Base-by-base conservation (phyloP, 352 stramenopile species). In the Phytophthora aleatoria region DNA sequence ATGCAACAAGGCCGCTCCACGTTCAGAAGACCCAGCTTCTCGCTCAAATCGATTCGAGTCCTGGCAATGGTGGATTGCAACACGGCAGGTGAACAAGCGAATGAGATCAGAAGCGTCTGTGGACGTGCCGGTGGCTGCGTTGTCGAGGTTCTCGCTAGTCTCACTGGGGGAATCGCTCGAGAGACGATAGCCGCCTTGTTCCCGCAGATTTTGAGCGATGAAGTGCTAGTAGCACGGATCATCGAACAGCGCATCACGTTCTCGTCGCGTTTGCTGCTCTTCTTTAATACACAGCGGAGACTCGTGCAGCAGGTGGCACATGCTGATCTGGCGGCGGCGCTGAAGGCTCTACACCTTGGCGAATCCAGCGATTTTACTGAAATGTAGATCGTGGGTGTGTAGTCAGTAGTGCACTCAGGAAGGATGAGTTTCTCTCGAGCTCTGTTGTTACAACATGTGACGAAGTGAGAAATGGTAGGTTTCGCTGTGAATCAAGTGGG, bases 1-100 rank as follows among this genome's bases (percentile, higher is more conserved):
- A 57, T 78, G 42, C 73, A 79, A 33, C 73, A 64, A 72, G 59
- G 59, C 1, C 62, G 57, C n/a, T 16, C 57, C 28, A 28, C 77
- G 9, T 72, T 87, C 20, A 61, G 50, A 2, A 44, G 64, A 3
- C 61, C 44, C 1, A 50, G 36, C 2, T 74, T 66, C 38, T 28
- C n/a, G 5, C 13, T 77, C 27, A 50, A 51, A 12, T 77, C 67
- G 0, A 68, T 64, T 8, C 59, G 55, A 36, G 51, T 81, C 15
- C 5, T 81, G 42, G 30, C 28, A 7, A 24, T 48, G 3, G 54
- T 61, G 1, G 49, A 65, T 16, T 24, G 5, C n/a, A 13, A 7
- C 5, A 48, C 57, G 16, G 10, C 55, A 48, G 45, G 47, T 41
- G 53, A 58, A 45, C 12, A 10, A 41, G 57, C 51, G 33, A 15